phyloP scores from a whole-genome alignment of 257 asterid species.

The Cynanchum wilfordii region DNA sequence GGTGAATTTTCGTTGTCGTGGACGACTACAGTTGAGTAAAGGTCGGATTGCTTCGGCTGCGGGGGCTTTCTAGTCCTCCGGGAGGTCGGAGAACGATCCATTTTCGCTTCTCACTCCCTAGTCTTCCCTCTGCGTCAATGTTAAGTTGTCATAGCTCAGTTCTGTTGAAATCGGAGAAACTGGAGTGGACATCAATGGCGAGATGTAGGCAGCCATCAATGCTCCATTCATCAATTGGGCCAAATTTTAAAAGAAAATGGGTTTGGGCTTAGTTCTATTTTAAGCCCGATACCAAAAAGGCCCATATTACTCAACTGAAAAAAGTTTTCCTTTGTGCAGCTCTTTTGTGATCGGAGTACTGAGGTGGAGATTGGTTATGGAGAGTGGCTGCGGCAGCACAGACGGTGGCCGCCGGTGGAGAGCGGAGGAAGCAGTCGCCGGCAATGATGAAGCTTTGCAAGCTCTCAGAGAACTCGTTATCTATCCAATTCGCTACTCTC shows the following conservation, averaged over 20 bases:
- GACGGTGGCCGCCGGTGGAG: conserved; percentile 37
- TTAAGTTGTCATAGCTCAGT: neutral
- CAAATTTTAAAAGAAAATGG: neutral
- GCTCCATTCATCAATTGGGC: neutral
- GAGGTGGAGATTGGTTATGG: conserved; percentile 17
- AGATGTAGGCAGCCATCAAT: neutral
- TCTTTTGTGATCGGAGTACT: neutral
- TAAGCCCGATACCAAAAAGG: neutral
- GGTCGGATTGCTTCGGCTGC: conserved; percentile 52
- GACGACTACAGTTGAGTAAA: conserved; percentile 55
- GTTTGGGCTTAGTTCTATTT: neutral
- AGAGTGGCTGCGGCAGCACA: conserved; percentile 24
- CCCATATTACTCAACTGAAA: neutral
- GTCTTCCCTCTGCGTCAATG: neutral
- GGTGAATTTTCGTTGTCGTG: conserved; percentile 22
- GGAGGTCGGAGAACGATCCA: conserved; percentile 61
- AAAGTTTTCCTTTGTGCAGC: neutral
- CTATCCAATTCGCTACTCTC: conserved; percentile 56
- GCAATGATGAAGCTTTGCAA: conserved; percentile 60
- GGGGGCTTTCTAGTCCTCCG: conserved; percentile 59
- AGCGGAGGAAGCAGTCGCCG: conserved; percentile 73
- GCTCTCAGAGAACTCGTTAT: conserved; percentile 69
- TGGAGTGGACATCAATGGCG: neutral
- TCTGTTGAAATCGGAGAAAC: neutral
- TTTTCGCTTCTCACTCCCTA: conserved; percentile 6